Evolutionary conservation across 1,284 basidiomycete genomes (phyloP).

Genomic region (Microbotryum saponariae): DNA sequence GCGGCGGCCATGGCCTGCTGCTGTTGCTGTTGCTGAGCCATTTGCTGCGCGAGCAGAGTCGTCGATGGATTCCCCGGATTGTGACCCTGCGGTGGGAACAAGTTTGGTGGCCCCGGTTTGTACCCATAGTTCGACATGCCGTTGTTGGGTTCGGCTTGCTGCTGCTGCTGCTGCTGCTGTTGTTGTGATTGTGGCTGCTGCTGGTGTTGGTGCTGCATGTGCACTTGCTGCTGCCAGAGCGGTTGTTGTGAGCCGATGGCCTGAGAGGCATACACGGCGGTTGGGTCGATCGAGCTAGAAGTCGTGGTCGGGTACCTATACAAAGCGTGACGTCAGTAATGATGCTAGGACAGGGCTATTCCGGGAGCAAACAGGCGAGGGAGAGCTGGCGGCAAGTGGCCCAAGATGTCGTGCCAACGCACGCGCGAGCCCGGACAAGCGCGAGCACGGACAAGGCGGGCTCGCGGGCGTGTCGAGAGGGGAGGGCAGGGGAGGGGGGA

Average conservation of each 20-base stretch:
- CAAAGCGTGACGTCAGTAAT: too few relatives aligned
- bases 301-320: too few relatives aligned
- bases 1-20: background rate
- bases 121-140: background rate
- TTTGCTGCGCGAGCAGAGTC: conserved; percentile 19
- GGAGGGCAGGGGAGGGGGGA: too few relatives aligned
- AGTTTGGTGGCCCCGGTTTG: background rate
- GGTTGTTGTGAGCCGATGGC: background rate
- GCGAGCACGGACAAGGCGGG: too few relatives aligned
- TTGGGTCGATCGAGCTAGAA: too few relatives aligned
- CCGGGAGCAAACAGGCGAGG: too few relatives aligned
- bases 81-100: background rate
- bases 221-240: background rate
- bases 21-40: conserved; percentile 13
- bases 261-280: too few relatives aligned
- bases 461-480: too few relatives aligned
- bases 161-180: background rate
- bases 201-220: background rate
- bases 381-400: too few relatives aligned
- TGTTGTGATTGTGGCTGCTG: background rate
- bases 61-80: conserved; percentile 5
- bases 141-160: background rate
- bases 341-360: too few relatives aligned
- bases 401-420: too few relatives aligned
- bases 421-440: too few relatives aligned